Evolutionary conservation across 805 yeast species (phyloP), one percentile per base, ranked within the genome.

Genomic region (Cyberlindnera maritima): DNA sequence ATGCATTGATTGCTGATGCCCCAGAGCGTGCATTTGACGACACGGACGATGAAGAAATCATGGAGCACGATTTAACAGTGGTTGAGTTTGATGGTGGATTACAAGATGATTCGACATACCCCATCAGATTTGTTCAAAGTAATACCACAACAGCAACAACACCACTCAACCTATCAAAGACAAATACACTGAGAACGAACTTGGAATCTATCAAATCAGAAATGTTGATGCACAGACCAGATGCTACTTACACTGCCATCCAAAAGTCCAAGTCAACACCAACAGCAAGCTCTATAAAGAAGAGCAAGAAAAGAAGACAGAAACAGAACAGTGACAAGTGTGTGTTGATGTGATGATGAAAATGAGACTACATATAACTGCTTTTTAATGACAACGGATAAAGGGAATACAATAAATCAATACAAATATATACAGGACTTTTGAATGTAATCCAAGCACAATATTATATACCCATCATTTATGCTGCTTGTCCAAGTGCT

Each of bases 401-500:
- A 35, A 9, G 25, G 37, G 12, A 13, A 18, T 14, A 3, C 11
- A 12, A 4, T 21, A 21, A 6, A 21, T 6, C 5, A 9, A 21
- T 21, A 21, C 9, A 21, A 21, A 21, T 21, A 5, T 21, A 21
- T 21, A 21, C 8, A 21, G 9, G 25, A 21, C 25, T 21, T n/a
- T n/a, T n/a, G n/a, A n/a, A n/a, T n/a, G n/a, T n/a, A n/a, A n/a
- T n/a, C n/a, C n/a, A n/a, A n/a, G n/a, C n/a, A n/a, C n/a, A n/a
- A n/a, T n/a, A n/a, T n/a, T n/a, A n/a, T n/a, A n/a, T 21, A 21
- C 25, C 5, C 35, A 11, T 46, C 43, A 44, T 17, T 32, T 50
- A 40, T 50, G 50, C 26, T 57, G 55, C 40, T 58, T 60, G 21
- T 56, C 62, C 39, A 75, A 43, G 47, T 82, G 88, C 54, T 80